A percentile compares a stretch with the other conserved stretches of the same genome.
Conservation (phyloP, 331 rosid genomes). For the Spiraea crenata region DNA sequence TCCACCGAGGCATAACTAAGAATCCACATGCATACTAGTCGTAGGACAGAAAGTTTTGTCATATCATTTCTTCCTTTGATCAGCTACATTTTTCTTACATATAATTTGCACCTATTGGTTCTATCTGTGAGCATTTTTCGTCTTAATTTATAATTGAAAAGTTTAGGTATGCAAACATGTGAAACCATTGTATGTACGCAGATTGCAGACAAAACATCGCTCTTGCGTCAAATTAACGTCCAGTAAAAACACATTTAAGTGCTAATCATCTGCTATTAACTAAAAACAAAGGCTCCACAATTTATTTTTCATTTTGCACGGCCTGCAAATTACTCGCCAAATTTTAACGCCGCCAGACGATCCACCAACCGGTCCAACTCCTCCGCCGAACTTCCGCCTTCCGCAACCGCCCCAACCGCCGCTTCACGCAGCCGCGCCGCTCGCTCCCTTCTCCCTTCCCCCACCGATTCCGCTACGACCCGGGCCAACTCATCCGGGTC, state of each 20-base stretch:
- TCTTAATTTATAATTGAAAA: background rate
- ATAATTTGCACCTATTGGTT: background rate
- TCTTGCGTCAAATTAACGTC: too few relatives aligned
- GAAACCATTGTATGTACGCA: too few relatives aligned
- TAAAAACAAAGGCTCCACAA: too few relatives aligned
- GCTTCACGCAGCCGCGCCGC: background rate
- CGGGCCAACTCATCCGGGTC: slow-evolving; percentile 26
- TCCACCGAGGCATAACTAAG: slow-evolving; percentile 64
- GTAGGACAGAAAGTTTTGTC: slow-evolving; percentile 6
- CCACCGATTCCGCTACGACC: slow-evolving; percentile 26
- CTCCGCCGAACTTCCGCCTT: slow-evolving; percentile 37
- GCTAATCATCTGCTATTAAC: too few relatives aligned
- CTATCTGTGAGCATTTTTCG: background rate
- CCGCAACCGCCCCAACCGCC: slow-evolving; percentile 30
- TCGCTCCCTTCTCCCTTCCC: background rate
- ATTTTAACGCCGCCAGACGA: background rate
- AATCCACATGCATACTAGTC: background rate
- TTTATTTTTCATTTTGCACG: background rate
- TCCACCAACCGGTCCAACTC: slow-evolving; percentile 15
- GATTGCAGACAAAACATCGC: too few relatives aligned
- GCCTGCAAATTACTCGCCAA: background rate
- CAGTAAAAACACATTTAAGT: too few relatives aligned
- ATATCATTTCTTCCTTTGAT: background rate
- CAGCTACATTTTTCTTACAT: background rate
- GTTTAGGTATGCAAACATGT: background rate